Evolutionary conservation across 495 filamentous ascomycete genomes (phyloP), one percentile per base, ranked within the genome.

Genomic region (Penicillium ucsense): DNA sequence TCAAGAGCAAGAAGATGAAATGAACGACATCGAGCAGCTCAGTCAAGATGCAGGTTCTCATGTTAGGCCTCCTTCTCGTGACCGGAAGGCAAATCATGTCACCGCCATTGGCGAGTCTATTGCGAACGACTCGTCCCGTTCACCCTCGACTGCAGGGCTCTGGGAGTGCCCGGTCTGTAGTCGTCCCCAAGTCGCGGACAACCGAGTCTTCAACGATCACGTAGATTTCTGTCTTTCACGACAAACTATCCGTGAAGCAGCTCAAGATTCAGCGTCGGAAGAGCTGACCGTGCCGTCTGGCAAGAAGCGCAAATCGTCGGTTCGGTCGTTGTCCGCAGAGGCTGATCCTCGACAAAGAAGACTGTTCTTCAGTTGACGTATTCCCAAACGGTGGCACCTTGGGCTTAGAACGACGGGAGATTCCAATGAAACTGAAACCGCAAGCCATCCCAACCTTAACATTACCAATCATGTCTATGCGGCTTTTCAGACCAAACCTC

Each of bases 141-240:
- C 51, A 59, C 9, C 11, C 38, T 6, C 32, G 55, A 39, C 62
- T 20, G 20, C 75, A 38, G 66, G 78, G 31, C 75, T 72, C 54
- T 96, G 89, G 90, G 75, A 83, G 20, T 97, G 92, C 62, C 92
- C 92, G 0, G 88, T 97, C 35, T 97, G 92, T 62, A 62, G 62
- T 3, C 70, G 81, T 38, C 83, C 85, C 0, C 88, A 95, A 56
- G 48, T 70, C 4, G 81, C 89, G 0, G 78, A 89, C 50, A 88
- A 96, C 60, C 73, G 74, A 35, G 63, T 61, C 5, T 96, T 99
- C 66, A 99, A 99, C 53, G 82, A 84, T 43, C 94, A 99, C 64
- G 85, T 99, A 40, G 94, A 99, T 59, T 81, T 86, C 20, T 99
- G 92, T 66, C 77, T 99, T 6, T 95, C 89, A 3, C 71, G 80